These are phyloP conservation scores for Penicillium bialowiezense DNA, from an alignment of 495 filamentous ascomycete species.

Conservation along the genomic window DNA sequence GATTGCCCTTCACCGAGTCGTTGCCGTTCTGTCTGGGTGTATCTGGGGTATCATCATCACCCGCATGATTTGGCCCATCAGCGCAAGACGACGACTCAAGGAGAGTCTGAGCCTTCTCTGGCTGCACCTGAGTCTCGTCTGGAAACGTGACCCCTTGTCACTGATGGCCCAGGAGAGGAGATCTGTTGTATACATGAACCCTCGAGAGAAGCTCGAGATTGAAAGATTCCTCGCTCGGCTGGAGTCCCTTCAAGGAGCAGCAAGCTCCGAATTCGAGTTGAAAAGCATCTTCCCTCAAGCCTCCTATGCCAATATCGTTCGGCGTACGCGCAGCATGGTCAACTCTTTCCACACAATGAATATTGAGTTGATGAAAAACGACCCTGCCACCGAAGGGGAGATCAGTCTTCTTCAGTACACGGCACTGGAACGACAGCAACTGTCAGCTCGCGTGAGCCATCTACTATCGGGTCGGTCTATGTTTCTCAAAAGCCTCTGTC, in stretches of 20 bases:
- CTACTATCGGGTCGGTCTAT: slow-evolving; percentile 68
- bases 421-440: slow-evolving; percentile 68
- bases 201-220: slow-evolving; percentile 72
- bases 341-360: slow-evolving; percentile 96
- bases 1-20: slow-evolving; percentile 86
- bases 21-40: slow-evolving; percentile 82
- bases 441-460: slow-evolving; percentile 87
- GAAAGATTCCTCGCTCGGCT: slow-evolving; percentile 62
- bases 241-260: slow-evolving; percentile 69
- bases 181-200: slow-evolving; percentile 68
- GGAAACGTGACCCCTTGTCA: slow-evolving; percentile 90
- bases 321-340: slow-evolving; percentile 75
- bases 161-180: slow-evolving; percentile 55
- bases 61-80: slow-evolving; percentile 88
- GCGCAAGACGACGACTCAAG: slow-evolving; percentile 80
- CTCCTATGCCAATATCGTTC: slow-evolving; percentile 67
- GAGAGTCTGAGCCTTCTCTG: slow-evolving; percentile 82
- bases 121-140: slow-evolving; percentile 91
- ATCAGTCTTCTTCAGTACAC: slow-evolving; percentile 76
- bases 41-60: slow-evolving; percentile 93
- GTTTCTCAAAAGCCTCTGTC: not conserved
- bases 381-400: slow-evolving; percentile 74
- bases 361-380: slow-evolving; percentile 79
- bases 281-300: slow-evolving; percentile 76
- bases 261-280: slow-evolving; percentile 78